Evolutionary conservation across 805 yeast genomes (phyloP).

Genomic region (Pichia scutulata): DNA sequence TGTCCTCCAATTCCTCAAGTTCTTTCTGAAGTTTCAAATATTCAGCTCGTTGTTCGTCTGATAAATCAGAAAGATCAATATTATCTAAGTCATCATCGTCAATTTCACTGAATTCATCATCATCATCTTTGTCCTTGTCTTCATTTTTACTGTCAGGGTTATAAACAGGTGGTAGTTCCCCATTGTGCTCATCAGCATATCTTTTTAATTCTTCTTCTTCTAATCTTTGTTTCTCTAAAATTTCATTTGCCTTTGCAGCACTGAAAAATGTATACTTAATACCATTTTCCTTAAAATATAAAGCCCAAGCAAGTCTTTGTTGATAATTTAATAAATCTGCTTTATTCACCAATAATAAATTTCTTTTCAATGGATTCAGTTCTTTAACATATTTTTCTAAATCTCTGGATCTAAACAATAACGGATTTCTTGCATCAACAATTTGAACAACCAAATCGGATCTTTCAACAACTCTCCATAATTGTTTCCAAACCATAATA

Average conservation of each 20-base stretch:
- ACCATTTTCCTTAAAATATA: slow-evolving; percentile 58
- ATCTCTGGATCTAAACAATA: slow-evolving; percentile 82
- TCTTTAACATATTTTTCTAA: slow-evolving; percentile 74
- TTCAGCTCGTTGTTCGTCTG: slow-evolving; percentile 17
- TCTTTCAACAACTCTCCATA: slow-evolving; percentile 96
- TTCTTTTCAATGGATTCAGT: slow-evolving; percentile 65
- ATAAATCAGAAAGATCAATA: slow-evolving; percentile 15
- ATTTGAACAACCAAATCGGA: slow-evolving; percentile 92
- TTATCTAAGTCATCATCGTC: slow-evolving; percentile 14
- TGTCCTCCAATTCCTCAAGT: slow-evolving; percentile 15
- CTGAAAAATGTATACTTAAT: slow-evolving; percentile 88
- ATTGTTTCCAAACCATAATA: slow-evolving; percentile 94
- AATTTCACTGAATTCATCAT: slow-evolving; percentile 8
- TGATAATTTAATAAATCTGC: slow-evolving; percentile 76
- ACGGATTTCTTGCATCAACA: slow-evolving; percentile 94
- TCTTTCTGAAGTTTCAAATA: slow-evolving; percentile 13
- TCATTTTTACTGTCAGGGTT: background rate
- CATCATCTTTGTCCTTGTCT: background rate
- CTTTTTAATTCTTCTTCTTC: slow-evolving; percentile 26
- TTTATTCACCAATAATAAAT: slow-evolving; percentile 81
- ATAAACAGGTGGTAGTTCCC: slow-evolving; percentile 8
- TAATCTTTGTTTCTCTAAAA: slow-evolving; percentile 54
- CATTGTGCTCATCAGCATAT: slow-evolving; percentile 10
- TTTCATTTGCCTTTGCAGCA: slow-evolving; percentile 76
- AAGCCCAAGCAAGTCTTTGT: slow-evolving; percentile 85